A percentile compares a stretch with the other conserved stretches of the same genome.
Evolutionary conservation across 208 protist species (phyloP).

Genomic region (Trypanosoma brucei): DNA sequence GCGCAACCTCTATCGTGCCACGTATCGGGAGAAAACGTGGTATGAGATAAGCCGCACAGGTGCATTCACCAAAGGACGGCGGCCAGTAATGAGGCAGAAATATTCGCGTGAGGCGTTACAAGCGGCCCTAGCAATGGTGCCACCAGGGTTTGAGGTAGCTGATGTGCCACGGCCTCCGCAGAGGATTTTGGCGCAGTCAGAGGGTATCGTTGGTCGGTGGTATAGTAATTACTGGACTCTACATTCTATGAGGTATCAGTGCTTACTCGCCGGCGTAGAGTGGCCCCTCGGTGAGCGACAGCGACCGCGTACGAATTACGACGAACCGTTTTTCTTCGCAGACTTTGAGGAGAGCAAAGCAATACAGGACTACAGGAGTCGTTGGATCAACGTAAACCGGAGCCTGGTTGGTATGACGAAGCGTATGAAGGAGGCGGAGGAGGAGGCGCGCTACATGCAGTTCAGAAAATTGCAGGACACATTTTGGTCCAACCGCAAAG

Average conservation of each 20-base stretch:
- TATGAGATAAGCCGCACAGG: conserved; percentile 53
- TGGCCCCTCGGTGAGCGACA: conserved; percentile 80
- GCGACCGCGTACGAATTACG: conserved; percentile 78
- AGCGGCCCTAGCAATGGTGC: conserved; percentile 70
- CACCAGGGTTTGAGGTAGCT: conserved; percentile 66
- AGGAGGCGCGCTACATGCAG: conserved; percentile 83
- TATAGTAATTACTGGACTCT: conserved; percentile 92
- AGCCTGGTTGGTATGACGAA: conserved; percentile 87
- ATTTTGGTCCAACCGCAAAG: conserved; percentile 88
- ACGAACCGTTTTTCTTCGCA: conserved; percentile 86
- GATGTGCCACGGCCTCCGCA: conserved; percentile 85
- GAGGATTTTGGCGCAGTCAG: conserved; percentile 78
- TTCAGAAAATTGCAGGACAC: conserved; percentile 85
- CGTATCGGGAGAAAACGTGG: conserved; percentile 82
- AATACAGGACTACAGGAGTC: conserved; percentile 81
- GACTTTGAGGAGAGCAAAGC: conserved; percentile 90
- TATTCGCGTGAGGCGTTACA: conserved; percentile 74
- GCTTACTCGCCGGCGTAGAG: conserved; percentile 63
- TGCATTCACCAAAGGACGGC: conserved; percentile 45
- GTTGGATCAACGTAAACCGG: conserved; percentile 90
- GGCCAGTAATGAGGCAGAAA: conserved; percentile 64
- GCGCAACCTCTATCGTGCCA: conserved; percentile 47
- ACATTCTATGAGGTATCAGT: conserved; percentile 87
- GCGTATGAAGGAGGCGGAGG: conserved; percentile 82
- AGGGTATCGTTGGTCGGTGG: conserved; percentile 87